Conservation (phyloP, 805 yeast species). For the Kodamaea leandrae region DNA sequence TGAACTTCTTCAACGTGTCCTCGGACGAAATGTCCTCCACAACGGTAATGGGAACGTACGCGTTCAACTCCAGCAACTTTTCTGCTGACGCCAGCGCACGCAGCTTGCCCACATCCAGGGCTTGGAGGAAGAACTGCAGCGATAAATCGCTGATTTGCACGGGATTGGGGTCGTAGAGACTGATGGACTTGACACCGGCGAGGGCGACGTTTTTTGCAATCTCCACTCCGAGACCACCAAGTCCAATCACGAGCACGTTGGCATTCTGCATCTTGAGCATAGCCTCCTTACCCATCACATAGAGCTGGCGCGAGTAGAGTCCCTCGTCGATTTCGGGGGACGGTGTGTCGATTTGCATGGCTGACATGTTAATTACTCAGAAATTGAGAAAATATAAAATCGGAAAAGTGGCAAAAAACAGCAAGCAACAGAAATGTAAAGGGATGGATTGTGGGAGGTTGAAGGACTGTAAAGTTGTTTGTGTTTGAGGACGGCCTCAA, state of each 20-base stretch:
- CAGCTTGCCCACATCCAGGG: slow-evolving; percentile 68
- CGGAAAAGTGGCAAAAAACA: not conserved
- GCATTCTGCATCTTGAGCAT: slow-evolving; percentile 96
- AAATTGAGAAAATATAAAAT: too few species aligned
- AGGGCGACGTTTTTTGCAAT: slow-evolving; percentile 94
- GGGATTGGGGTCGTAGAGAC: slow-evolving; percentile 77
- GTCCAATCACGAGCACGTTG: slow-evolving; percentile 85
- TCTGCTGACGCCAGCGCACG: slow-evolving; percentile 72
- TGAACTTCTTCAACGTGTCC: slow-evolving; percentile 54
- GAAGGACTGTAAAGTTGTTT: too few species aligned
- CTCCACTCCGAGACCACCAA: slow-evolving; percentile 91
- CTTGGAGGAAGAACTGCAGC: slow-evolving; percentile 75
- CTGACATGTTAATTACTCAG: slow-evolving; percentile 17
- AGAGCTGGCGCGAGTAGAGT: slow-evolving; percentile 92
- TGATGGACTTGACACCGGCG: slow-evolving; percentile 93
- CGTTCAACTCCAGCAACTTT: slow-evolving; percentile 77
- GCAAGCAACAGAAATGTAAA: not conserved
- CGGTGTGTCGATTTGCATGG: slow-evolving; percentile 45
- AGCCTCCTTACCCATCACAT: slow-evolving; percentile 96
- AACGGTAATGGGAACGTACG: slow-evolving; percentile 83
- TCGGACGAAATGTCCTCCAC: slow-evolving; percentile 51
- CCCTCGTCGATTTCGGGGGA: slow-evolving; percentile 75
- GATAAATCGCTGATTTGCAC: slow-evolving; percentile 73
- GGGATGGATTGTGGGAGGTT: not conserved
- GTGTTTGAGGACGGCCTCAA: too few species aligned